A percentile compares a stretch with the other conserved stretches of the same genome.
These are phyloP conservation scores for Croton setiger DNA, from an alignment of 441 rosid genomes.

Conservation along the genomic window DNA sequence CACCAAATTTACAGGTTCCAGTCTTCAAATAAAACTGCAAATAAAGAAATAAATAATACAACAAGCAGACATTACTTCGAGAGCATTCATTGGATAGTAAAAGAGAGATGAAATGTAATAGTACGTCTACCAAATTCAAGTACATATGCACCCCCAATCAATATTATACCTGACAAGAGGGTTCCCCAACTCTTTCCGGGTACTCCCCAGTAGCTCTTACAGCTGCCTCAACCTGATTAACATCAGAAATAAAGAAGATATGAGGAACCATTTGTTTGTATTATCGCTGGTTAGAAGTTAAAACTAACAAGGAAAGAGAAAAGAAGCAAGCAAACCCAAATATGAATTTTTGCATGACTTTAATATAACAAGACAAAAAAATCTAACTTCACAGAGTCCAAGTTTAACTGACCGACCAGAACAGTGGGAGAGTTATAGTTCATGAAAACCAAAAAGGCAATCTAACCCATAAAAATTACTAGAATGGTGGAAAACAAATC, in stretches of 20 bases:
- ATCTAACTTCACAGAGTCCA: not conserved
- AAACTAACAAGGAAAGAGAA: constrained; percentile 7
- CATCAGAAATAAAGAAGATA: constrained; percentile 12
- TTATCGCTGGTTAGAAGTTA: not conserved
- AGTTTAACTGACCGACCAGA: too few relatives aligned
- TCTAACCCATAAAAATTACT: not conserved
- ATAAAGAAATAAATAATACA: constrained; percentile 5
- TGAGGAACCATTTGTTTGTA: not conserved
- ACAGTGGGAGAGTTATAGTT: not conserved
- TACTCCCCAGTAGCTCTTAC: constrained; percentile 90
- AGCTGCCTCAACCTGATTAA: constrained; percentile 77
- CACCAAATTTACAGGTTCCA: constrained; percentile 96
- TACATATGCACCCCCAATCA: not conserved
- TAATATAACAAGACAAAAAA: constrained; percentile 12
- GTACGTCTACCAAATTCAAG: not conserved
- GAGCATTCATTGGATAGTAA: constrained; percentile 2
- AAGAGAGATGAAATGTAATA: not conserved
- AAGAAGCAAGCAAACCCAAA: not conserved
- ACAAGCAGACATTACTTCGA: not conserved
- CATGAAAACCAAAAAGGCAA: not conserved
- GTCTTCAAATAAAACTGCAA: constrained; percentile 84
- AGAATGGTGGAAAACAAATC: not conserved
- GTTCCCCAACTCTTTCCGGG: constrained; percentile 86
- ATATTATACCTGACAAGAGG: constrained; percentile 64
- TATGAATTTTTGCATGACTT: not conserved